Percentiles rank a stretch among this genome's conserved stretches.
These are phyloP conservation scores for Hanseniaspora lachancei DNA, from an alignment of 805 yeast genomes.

Conservation along the genomic window DNA sequence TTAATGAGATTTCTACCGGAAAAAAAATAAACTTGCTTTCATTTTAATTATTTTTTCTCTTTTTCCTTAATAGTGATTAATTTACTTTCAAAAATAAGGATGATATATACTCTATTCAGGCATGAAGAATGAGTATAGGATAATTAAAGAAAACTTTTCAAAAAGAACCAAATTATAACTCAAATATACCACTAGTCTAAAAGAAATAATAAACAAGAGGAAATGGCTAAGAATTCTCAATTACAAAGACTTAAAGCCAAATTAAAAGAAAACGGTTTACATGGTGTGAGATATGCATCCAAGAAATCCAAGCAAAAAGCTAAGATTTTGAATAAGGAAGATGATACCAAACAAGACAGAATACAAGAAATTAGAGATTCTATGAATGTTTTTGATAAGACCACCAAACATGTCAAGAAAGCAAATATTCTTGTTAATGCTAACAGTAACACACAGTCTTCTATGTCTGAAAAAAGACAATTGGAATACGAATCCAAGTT, in stretches of 20 bases:
- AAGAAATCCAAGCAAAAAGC: conserved; percentile 35
- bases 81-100: too few species aligned
- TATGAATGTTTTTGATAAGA: conserved; percentile 81
- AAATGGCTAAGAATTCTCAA: conserved; percentile 71
- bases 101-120: too few species aligned
- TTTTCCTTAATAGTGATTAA: too few species aligned
- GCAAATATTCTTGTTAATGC: conserved; percentile 48
- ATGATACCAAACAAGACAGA: conserved; percentile 48
- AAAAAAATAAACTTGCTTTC: too few species aligned
- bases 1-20: too few species aligned
- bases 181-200: neutral
- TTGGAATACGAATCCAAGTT: conserved; percentile 48
- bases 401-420: conserved; percentile 53
- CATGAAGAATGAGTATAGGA: too few species aligned
- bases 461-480: conserved; percentile 52
- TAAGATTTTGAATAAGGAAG: conserved; percentile 46
- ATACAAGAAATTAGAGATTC: conserved; percentile 58
- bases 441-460: conserved; percentile 57
- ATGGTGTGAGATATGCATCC: conserved; percentile 70
- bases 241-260: conserved; percentile 69
- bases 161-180: too few species aligned
- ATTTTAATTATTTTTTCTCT: too few species aligned
- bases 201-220: neutral
- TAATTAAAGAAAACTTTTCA: too few species aligned
- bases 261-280: conserved; percentile 61